A percentile compares a stretch with the other conserved stretches of the same genome.
Conservation (phyloP, 1,284 basidiomycete genomes). For the Rhodotorula sp. region DNA sequence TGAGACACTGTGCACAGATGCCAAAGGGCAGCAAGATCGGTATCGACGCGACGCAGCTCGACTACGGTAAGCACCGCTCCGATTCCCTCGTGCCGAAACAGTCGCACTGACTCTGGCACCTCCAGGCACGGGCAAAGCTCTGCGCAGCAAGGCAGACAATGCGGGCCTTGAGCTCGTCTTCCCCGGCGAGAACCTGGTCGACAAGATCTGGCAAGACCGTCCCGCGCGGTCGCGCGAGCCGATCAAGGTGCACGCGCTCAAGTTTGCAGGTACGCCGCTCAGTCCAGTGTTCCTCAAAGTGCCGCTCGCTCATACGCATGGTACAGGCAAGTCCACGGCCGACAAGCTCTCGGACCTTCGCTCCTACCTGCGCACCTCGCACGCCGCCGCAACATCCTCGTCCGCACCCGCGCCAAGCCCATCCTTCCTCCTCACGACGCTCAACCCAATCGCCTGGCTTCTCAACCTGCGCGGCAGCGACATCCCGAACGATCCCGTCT, state of each 20-base stretch:
- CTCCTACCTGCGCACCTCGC: slow-evolving; percentile 64
- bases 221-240: slow-evolving; percentile 69
- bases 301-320: too few species aligned
- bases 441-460: slow-evolving; percentile 65
- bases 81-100: background rate
- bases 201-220: slow-evolving; percentile 74
- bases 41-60: slow-evolving; percentile 73
- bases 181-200: slow-evolving; percentile 71
- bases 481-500: slow-evolving; percentile 84
- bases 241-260: slow-evolving; percentile 69
- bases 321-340: slow-evolving; percentile 60
- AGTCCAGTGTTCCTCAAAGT: background rate
- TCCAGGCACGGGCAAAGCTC: slow-evolving; percentile 4
- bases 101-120: background rate
- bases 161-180: slow-evolving; percentile 58
- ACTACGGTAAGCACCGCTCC: slow-evolving; percentile 14
- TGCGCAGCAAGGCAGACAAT: background rate
- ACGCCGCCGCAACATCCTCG: slow-evolving; percentile 47
- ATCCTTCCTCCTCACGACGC: slow-evolving; percentile 52
- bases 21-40: slow-evolving; percentile 66
- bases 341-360: slow-evolving; percentile 69
- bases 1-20: background rate
- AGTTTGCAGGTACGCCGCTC: slow-evolving; percentile 58
- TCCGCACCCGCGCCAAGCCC: slow-evolving; percentile 11
- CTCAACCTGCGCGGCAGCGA: slow-evolving; percentile 81